These are phyloP conservation scores for Fusarium proliferatum DNA, from an alignment of 2,329 filamentous ascomycete genomes.

Conservation along the genomic window DNA sequence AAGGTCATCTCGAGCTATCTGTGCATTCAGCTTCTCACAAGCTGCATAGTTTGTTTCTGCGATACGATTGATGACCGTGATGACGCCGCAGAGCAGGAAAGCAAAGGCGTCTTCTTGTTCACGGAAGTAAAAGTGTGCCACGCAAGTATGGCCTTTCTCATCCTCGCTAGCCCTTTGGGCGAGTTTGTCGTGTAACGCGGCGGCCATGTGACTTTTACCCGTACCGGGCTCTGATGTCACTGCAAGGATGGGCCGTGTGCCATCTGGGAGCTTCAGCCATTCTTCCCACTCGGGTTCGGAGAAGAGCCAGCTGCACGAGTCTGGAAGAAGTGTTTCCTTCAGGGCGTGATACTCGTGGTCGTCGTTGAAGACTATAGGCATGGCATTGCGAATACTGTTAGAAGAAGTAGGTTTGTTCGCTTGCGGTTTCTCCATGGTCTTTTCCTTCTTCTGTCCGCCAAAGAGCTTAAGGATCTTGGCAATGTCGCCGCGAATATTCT, in stretches of 20 bases:
- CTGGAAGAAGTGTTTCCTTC: conserved; percentile 45
- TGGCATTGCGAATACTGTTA: conserved; percentile 39
- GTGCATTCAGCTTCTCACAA: conserved; percentile 46
- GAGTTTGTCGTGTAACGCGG: conserved; percentile 37
- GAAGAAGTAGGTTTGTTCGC: conserved; percentile 39
- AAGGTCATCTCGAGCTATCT: conserved; percentile 43
- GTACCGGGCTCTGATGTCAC: conserved; percentile 46
- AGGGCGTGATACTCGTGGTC: conserved; percentile 43
- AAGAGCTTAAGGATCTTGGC: conserved; percentile 44
- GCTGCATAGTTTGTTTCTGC: conserved; percentile 45
- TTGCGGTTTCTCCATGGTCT: conserved; percentile 21
- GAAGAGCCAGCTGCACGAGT: conserved; percentile 49
- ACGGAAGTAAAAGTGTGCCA: conserved; percentile 52
- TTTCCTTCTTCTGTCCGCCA: conserved; percentile 35
- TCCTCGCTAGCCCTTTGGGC: conserved; percentile 19
- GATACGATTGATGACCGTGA: conserved; percentile 46
- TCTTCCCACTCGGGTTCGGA: conserved; percentile 43
- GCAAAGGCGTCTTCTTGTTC: conserved; percentile 46
- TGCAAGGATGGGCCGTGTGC: conserved; percentile 39
- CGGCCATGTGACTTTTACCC: conserved; percentile 50
- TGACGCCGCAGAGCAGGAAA: conserved; percentile 40
- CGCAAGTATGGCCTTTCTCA: conserved; percentile 30
- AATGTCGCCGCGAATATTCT: conserved; percentile 44
- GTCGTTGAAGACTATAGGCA: conserved; percentile 38
- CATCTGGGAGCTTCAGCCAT: conserved; percentile 33